Conservation (phyloP, 2,329 filamentous ascomycete genomes). For the Paramyrothecium sp. region DNA sequence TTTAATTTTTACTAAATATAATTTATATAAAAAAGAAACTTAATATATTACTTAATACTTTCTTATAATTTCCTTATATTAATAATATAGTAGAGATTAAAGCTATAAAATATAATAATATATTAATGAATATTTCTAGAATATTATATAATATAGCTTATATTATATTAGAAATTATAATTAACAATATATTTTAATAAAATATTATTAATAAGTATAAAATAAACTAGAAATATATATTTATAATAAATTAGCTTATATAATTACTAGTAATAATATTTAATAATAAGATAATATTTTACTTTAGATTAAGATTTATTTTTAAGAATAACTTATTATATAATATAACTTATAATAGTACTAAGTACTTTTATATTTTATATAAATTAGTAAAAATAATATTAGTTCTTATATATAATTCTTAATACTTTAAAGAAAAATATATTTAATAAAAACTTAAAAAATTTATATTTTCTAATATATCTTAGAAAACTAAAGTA, state of each 20-base stretch:
- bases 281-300: neutral
- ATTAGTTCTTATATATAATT: neutral
- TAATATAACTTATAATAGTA: neutral
- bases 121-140: neutral
- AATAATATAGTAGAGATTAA: neutral
- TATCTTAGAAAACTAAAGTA: neutral
- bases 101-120: neutral
- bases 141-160: neutral
- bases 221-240: neutral
- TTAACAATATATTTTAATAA: neutral
- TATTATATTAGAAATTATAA: too few relatives aligned
- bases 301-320: neutral
- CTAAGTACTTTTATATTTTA: neutral
- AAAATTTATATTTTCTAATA: neutral
- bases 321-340: neutral
- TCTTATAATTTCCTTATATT: neutral
- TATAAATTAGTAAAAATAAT: neutral
- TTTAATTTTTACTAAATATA: neutral
- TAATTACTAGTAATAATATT: neutral
- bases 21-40: neutral
- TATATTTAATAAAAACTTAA: neutral
- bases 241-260: neutral
- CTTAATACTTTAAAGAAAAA: neutral
- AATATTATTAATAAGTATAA: neutral
- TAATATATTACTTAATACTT: neutral